phyloP scores from a whole-genome alignment of 2,329 filamentous ascomycete genomes.

The Onygenales sp. region DNA sequence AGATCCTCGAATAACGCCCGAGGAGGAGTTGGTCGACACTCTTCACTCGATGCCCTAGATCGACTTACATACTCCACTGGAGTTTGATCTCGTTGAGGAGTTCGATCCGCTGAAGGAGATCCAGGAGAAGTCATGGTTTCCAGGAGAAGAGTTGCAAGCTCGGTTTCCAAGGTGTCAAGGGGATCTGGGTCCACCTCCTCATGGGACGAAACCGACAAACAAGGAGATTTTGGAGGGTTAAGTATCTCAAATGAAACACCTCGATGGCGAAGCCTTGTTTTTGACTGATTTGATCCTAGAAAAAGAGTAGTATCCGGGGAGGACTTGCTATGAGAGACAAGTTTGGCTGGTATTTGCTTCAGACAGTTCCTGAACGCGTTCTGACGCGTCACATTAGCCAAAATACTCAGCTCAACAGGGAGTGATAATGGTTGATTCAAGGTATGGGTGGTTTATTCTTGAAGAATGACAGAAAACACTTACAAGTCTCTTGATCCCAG shows the following conservation, averaged over 20 bases:
- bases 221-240: slow-evolving; percentile 5
- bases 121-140: no score
- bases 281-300: background rate
- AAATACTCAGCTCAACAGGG: background rate
- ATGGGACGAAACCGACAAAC: background rate
- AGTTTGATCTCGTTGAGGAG: background rate
- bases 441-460: background rate
- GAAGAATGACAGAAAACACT: slow-evolving; percentile 4
- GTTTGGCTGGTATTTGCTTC: slow-evolving; percentile 8
- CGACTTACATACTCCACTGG: background rate
- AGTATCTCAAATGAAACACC: slow-evolving; percentile 14
- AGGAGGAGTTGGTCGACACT: slow-evolving; percentile 9
- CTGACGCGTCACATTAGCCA: slow-evolving; percentile 11
- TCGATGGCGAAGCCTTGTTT: slow-evolving; percentile 7
- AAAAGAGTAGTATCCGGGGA: slow-evolving; percentile 6
- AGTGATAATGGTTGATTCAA: background rate
- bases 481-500: slow-evolving; percentile 7
- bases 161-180: background rate
- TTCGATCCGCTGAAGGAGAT: no score
- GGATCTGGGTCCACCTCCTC: background rate
- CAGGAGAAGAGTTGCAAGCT: background rate
- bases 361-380: slow-evolving; percentile 9
- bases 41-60: background rate
- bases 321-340: slow-evolving; percentile 8
- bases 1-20: slow-evolving; percentile 13